A percentile compares a stretch with the other conserved stretches of the same genome.
Conservation (phyloP, 2,329 filamentous ascomycete species). For the Fusarium hostae region DNA sequence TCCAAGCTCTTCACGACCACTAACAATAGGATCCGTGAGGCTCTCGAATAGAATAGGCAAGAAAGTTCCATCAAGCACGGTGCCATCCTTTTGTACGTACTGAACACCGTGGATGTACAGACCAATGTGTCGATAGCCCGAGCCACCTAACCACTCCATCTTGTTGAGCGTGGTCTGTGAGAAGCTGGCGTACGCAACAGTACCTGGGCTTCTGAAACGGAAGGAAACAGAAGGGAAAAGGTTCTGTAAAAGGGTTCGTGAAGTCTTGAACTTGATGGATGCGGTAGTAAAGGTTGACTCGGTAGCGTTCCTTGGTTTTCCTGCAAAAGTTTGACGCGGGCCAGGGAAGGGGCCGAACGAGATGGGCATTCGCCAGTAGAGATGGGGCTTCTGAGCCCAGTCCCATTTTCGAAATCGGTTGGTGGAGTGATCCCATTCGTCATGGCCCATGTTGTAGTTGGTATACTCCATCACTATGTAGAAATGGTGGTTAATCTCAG, state of each 20-base stretch:
- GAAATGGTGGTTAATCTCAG: neutral
- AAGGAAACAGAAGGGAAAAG: slow-evolving; percentile 58
- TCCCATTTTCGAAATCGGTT: slow-evolving; percentile 24
- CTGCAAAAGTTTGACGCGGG: slow-evolving; percentile 29
- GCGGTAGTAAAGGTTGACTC: slow-evolving; percentile 54
- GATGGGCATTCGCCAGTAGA: slow-evolving; percentile 39
- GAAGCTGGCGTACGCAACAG: slow-evolving; percentile 58
- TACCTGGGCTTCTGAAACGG: slow-evolving; percentile 61
- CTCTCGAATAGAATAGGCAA: slow-evolving; percentile 6
- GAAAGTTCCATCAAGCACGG: slow-evolving; percentile 45
- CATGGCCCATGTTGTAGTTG: slow-evolving; percentile 36
- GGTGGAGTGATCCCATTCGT: slow-evolving; percentile 35
- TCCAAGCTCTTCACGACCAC: slow-evolving; percentile 69
- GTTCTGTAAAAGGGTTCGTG: slow-evolving; percentile 56
- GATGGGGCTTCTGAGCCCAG: slow-evolving; percentile 24
- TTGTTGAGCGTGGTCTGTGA: slow-evolving; percentile 58
- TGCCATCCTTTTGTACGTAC: slow-evolving; percentile 62
- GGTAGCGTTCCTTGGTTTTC: slow-evolving; percentile 24
- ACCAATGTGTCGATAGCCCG: slow-evolving; percentile 67
- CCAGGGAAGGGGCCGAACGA: slow-evolving; percentile 41
- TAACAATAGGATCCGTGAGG: slow-evolving; percentile 68
- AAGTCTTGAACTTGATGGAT: slow-evolving; percentile 62
- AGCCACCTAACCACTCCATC: slow-evolving; percentile 70
- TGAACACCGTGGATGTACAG: slow-evolving; percentile 72
- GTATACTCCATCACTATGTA: slow-evolving; percentile 27